Evolutionary conservation across 208 protist genomes (phyloP).

Genomic region (Angomonas desouzai): DNA sequence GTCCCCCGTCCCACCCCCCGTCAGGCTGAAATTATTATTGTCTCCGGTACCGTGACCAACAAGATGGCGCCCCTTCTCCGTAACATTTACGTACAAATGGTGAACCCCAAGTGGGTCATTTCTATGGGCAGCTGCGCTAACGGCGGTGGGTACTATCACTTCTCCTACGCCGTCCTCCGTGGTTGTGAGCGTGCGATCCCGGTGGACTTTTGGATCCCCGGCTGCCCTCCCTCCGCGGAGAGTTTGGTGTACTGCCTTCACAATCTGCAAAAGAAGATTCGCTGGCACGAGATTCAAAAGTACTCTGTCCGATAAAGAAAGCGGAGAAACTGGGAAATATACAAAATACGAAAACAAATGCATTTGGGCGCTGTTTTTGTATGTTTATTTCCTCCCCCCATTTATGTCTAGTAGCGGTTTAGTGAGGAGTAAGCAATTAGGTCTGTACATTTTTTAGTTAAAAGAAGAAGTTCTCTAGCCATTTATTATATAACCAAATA

Average conservation of each 20-base stretch:
- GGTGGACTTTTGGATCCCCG: slow-evolving; percentile 98
- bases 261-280: slow-evolving; percentile 92
- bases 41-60: slow-evolving; percentile 99
- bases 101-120: slow-evolving; percentile 93
- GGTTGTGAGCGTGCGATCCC: slow-evolving; percentile 97
- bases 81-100: slow-evolving; percentile 97
- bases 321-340: no score
- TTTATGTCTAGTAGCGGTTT: background rate
- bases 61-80: slow-evolving; percentile 99
- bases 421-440: background rate
- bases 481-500: slow-evolving; percentile 9
- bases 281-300: slow-evolving; percentile 91
- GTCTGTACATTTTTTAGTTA: background rate
- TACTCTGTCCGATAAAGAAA: slow-evolving; percentile 75
- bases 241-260: slow-evolving; percentile 90
- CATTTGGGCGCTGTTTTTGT: background rate
- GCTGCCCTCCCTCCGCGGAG: slow-evolving; percentile 97
- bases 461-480: slow-evolving; percentile 9
- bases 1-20: slow-evolving; percentile 94
- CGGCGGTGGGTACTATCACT: slow-evolving; percentile 99
- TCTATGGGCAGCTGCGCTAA: slow-evolving; percentile 98
- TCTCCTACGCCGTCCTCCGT: slow-evolving; percentile 96
- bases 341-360: no score
- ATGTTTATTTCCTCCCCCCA: background rate
- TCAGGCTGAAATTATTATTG: slow-evolving; percentile 98